phyloP scores from a whole-genome alignment of 2,329 filamentous ascomycete species.

The Parasarocladium wereldwijsianum region DNA sequence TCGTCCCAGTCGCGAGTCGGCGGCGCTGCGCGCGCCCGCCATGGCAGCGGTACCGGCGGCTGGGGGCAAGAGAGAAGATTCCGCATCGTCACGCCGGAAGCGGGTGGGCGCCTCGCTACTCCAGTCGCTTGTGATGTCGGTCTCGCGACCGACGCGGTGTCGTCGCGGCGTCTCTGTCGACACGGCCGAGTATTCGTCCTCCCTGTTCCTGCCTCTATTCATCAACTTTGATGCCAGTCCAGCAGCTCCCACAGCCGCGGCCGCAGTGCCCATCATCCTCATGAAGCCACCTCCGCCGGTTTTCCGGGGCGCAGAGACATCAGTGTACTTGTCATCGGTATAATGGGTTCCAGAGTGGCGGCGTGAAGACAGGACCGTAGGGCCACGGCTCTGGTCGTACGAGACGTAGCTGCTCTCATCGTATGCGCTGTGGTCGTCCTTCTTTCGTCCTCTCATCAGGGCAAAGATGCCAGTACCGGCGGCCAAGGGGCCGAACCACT shows the following conservation, averaged over 20 bases:
- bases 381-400: conserved; percentile 20
- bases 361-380: conserved; percentile 37
- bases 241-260: conserved; percentile 47
- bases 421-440: conserved; percentile 22
- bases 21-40: conserved; percentile 31
- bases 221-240: conserved; percentile 45
- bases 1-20: conserved; percentile 19
- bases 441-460: conserved; percentile 28
- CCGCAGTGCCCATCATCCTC: conserved; percentile 43
- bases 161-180: conserved; percentile 45
- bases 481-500: conserved; percentile 37
- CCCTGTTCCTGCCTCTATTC: conserved; percentile 35
- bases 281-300: conserved; percentile 39
- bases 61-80: conserved; percentile 30
- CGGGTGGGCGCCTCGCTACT: conserved; percentile 3
- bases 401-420: conserved; percentile 25
- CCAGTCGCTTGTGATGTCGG: conserved; percentile 36
- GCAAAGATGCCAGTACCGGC: conserved; percentile 36
- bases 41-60: conserved; percentile 27
- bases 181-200: conserved; percentile 50
- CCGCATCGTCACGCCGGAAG: conserved; percentile 6
- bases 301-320: conserved; percentile 21
- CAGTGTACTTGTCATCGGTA: conserved; percentile 47
- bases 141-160: conserved; percentile 26
- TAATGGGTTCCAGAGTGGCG: conserved; percentile 44